Evolutionary conservation across 345 rosid species (phyloP).

Genomic region (Crucihimalaya himalaica): DNA sequence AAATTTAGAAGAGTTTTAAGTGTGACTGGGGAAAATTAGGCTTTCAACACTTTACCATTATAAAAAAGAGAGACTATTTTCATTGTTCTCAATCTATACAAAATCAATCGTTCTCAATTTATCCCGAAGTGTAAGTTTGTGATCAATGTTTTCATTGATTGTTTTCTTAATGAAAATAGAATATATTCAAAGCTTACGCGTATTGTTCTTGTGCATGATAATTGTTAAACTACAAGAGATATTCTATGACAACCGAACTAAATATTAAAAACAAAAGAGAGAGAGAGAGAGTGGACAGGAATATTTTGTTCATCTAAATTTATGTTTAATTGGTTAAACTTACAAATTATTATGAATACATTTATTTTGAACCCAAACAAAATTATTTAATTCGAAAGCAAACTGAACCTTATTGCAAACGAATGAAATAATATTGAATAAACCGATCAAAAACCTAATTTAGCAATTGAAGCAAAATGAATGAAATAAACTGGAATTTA

Average conservation of each 20-base stretch:
- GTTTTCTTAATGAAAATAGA: neutral
- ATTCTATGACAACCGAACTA: too few species aligned
- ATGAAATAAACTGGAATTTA: too few species aligned
- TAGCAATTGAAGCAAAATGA: too few species aligned
- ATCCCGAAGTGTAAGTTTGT: neutral
- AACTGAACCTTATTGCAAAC: neutral
- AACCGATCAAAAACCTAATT: too few species aligned
- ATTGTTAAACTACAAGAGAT: too few species aligned
- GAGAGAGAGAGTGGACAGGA: neutral
- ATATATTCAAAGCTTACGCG: neutral
- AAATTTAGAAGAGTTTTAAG: neutral
- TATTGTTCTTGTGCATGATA: neutral
- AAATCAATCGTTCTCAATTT: too few species aligned
- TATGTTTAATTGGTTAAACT: too few species aligned
- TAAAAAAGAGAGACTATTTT: neutral
- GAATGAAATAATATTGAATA: too few species aligned
- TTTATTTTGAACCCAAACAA: neutral
- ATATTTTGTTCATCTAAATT: neutral
- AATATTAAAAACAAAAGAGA: too few species aligned
- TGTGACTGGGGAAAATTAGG: neutral
- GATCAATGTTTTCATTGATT: neutral
- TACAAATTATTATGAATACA: neutral
- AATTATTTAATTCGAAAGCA: neutral
- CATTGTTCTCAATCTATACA: neutral
- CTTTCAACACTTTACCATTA: neutral